phyloP scores from a whole-genome alignment of 768 basidiomycete species.

The Leccinum rimulosum region DNA sequence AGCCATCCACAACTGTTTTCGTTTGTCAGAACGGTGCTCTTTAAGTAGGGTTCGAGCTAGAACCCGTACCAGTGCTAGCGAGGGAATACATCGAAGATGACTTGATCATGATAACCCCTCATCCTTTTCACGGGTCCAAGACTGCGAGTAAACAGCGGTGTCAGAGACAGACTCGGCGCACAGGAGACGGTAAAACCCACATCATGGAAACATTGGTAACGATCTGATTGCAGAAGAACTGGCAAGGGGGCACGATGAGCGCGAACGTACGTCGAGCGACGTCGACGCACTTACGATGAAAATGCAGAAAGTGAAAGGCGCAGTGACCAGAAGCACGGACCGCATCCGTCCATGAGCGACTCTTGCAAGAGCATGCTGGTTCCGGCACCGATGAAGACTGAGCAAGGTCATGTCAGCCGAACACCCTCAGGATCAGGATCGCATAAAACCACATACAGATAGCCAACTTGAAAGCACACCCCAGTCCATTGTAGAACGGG shows the following conservation, averaged over 20 bases:
- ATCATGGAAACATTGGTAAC: conserved; percentile 62
- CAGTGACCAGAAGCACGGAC: conserved; percentile 62
- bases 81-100: conserved; percentile 16
- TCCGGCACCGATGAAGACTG: conserved; percentile 72
- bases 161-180: conserved; percentile 32
- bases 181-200: conserved; percentile 20
- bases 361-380: conserved; percentile 59
- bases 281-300: conserved; percentile 52
- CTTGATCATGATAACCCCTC: conserved; percentile 7
- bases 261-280: neutral
- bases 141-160: conserved; percentile 32
- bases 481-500: conserved; percentile 71
- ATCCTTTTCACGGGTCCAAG: conserved; percentile 61
- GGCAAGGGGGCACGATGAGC: neutral
- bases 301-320: conserved; percentile 74
- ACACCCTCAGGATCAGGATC: neutral
- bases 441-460: conserved; percentile 46
- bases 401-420: conserved; percentile 3
- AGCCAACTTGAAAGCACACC: conserved; percentile 48
- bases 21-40: neutral
- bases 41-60: conserved; percentile 51
- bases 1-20: conserved; percentile 20
- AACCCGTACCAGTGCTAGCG: neutral
- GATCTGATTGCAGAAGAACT: conserved; percentile 78
- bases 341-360: conserved; percentile 62